Evolutionary conservation across 225 moss, liverwort and hornwort genomes (phyloP), one percentile per base, ranked within the genome.

Genomic region (Physcomitrium patens): DNA sequence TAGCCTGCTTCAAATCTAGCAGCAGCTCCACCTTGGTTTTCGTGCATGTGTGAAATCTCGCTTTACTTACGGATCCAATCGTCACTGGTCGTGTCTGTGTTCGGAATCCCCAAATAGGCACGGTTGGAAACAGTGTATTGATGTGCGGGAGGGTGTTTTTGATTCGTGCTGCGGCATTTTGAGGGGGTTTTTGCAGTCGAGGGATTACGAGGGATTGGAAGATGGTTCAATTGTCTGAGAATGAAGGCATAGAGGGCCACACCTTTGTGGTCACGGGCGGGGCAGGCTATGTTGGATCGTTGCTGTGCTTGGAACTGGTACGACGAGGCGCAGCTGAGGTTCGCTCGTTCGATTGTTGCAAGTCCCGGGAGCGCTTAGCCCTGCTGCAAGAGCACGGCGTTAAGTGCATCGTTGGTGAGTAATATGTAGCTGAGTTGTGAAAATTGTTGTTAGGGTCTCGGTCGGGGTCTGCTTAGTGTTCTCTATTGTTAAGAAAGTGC

Each of bases 181-280:
- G 28, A 51, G 26, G 61, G 61, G 5, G 14, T 28, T 46, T 37
- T 37, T 20, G 27, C 48, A 42, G 9, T 63, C 1, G 48, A 67
- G 78, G 0, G 55, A 45, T 22, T 20, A 31, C 31, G 24, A 26
- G 65, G 52, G 44, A 67, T 72, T 66, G 60, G 51, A 77, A 26
- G 69, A 91, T 93, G 93, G 91, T 91, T 72, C 82, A 90, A 52
- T 77, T 92, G 58, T 86, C 92, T 71, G 92, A 92, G 86, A 94
- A 86, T 72, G 92, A 94, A 75, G 94, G 94, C 45, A 87, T 94
- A 51, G 94, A 94, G 77, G 89, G 83, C 46, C 83, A 77, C 7
- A 76, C 63, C n/a, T 94, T 94, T 79, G 89, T 94, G 72, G 92
- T 94, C 27, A 89, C 91, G 8, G 94, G 94, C 11, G 94, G 94